Evolutionary conservation across 805 yeast genomes (phyloP).

Genomic region (Scheffersomyces lignosus): DNA sequence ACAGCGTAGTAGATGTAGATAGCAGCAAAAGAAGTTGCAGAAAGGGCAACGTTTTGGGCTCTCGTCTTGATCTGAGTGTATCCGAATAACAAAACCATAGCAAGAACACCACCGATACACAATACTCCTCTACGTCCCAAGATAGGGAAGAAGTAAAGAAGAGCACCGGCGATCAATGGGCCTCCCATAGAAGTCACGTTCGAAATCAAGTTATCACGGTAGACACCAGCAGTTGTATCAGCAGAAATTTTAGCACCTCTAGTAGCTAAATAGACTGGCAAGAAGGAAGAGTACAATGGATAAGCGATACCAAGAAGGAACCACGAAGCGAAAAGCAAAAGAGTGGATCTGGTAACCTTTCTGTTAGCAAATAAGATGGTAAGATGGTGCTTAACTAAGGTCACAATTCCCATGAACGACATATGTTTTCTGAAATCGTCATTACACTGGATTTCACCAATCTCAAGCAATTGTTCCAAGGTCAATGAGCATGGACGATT

Average conservation of each 20-base stretch:
- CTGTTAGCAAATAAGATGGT: not conserved
- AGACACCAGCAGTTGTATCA: constrained; percentile 32
- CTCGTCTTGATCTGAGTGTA: constrained; percentile 8
- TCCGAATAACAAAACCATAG: constrained; percentile 11
- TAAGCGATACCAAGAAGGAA: constrained; percentile 2
- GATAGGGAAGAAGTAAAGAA: constrained; percentile 8
- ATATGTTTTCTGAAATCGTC: not conserved
- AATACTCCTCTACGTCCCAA: constrained; percentile 10
- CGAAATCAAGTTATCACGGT: constrained; percentile 47
- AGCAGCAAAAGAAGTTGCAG: constrained; percentile 8
- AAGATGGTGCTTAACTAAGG: not conserved
- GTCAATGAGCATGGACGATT: constrained; percentile 7
- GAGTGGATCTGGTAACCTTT: not conserved
- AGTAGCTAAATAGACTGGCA: constrained; percentile 1
- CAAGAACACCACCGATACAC: constrained; percentile 7
- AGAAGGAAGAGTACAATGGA: constrained; percentile 1
- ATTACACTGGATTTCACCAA: constrained; percentile 4
- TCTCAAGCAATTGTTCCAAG: constrained; percentile 6
- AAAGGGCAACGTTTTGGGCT: constrained; percentile 6
- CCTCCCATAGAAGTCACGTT: constrained; percentile 48
- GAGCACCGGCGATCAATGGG: constrained; percentile 47
- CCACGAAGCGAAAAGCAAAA: not conserved
- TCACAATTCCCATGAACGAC: not conserved
- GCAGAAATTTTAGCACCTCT: constrained; percentile 33
- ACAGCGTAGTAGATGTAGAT: constrained; percentile 9